Conservation (phyloP, 176 grass and related monocot genomes). For the Avena eriantha region DNA sequence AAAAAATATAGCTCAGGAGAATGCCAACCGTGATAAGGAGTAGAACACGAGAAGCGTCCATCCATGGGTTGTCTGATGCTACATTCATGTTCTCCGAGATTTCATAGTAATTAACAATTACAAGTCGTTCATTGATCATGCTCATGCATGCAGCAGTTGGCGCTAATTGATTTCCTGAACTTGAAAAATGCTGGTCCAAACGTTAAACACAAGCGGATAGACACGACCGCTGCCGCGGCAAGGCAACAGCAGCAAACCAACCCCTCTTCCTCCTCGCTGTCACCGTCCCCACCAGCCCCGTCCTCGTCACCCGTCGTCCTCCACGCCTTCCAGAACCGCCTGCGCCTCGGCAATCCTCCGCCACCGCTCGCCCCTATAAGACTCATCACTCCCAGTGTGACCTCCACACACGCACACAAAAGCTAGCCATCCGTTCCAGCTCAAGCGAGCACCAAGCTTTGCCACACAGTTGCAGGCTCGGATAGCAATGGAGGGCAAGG, state of each 20-base stretch:
- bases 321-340: constrained; percentile 56
- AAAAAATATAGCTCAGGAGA: too few species aligned
- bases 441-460: not conserved
- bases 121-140: too few species aligned
- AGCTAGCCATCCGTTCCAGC: not conserved
- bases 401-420: not conserved
- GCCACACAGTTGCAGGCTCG: not conserved
- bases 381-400: constrained; percentile 43
- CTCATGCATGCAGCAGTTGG: too few species aligned
- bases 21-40: too few species aligned
- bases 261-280: constrained; percentile 39
- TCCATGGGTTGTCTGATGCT: too few species aligned
- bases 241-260: not conserved
- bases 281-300: not conserved
- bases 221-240: not conserved
- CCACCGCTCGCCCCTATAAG: constrained; percentile 47
- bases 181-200: too few species aligned
- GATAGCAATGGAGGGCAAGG: constrained; percentile 71
- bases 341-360: not conserved
- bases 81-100: too few species aligned
- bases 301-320: constrained; percentile 34
- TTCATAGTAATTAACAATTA: too few species aligned
- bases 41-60: too few species aligned
- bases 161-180: too few species aligned
- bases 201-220: not conserved